Conservation (phyloP, 2,329 filamentous ascomycete genomes). For the Sporothrix globosa region DNA sequence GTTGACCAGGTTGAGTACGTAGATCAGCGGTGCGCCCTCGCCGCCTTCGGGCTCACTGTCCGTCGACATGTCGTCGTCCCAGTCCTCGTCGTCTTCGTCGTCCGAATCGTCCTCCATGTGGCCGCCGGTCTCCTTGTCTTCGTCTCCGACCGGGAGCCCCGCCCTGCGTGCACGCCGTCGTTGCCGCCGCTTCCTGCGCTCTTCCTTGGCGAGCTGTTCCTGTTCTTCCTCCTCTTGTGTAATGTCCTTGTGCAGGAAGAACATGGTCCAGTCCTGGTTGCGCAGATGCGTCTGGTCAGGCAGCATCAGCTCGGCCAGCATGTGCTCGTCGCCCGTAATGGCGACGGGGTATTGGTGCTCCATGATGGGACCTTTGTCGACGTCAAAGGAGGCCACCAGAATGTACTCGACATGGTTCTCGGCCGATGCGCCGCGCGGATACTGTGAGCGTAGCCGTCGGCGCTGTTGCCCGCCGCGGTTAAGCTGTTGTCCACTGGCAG, state of each 20-base stretch:
- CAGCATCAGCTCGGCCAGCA: constrained; percentile 97
- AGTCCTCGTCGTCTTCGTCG: constrained; percentile 51
- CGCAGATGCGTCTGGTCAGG: constrained; percentile 94
- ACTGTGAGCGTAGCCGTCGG: constrained; percentile 70
- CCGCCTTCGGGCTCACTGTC: constrained; percentile 69
- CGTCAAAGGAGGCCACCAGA: constrained; percentile 94
- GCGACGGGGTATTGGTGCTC: constrained; percentile 95
- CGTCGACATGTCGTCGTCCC: constrained; percentile 57
- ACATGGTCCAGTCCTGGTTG: constrained; percentile 98
- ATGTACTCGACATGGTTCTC: constrained; percentile 99
- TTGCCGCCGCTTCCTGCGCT: constrained; percentile 55
- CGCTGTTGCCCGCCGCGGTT: constrained; percentile 56
- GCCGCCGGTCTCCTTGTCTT: constrained; percentile 49
- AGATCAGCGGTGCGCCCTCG: constrained; percentile 90
- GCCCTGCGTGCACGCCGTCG: constrained; percentile 56
- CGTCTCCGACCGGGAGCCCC: constrained; percentile 50
- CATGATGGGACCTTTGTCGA: constrained; percentile 95
- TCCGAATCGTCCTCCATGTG: constrained; percentile 48
- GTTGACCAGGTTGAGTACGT: constrained; percentile 96
- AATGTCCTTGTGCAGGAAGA: constrained; percentile 96
- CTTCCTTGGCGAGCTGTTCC: constrained; percentile 62
- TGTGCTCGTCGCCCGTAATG: constrained; percentile 96
- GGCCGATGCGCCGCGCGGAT: constrained; percentile 65
- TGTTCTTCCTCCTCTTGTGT: constrained; percentile 80
- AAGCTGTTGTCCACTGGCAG: constrained; percentile 46